Evolutionary conservation across 2,329 filamentous ascomycete genomes (phyloP).

Genomic region (Tetracladium maxilliforme): DNA sequence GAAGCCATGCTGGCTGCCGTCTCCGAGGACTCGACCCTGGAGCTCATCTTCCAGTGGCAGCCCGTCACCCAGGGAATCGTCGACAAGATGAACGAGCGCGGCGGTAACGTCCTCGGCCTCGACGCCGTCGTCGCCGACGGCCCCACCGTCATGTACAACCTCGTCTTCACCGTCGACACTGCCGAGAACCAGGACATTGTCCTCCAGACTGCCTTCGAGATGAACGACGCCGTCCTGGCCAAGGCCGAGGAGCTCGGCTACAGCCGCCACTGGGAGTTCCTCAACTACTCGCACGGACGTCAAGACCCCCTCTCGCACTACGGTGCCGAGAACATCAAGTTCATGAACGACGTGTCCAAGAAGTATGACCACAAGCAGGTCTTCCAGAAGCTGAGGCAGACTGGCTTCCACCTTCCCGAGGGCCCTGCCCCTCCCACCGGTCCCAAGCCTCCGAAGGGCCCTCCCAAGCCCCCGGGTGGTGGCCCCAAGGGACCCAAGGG

Average conservation of each 20-base stretch:
- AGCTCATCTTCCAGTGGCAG: conserved; percentile 11
- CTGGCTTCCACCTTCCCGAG: conserved; percentile 15
- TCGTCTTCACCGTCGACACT: conserved; percentile 5
- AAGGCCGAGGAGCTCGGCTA: conserved; percentile 2
- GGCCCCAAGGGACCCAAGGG: too few species aligned
- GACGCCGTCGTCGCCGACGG: conserved; percentile 16
- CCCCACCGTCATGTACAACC: conserved; percentile 7
- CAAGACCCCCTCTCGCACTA: conserved; percentile 25
- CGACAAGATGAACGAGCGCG: conserved; percentile 10
- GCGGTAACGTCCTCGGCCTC: conserved; percentile 18
- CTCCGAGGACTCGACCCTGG: conserved; percentile 9
- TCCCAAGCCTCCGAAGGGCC: too few species aligned
- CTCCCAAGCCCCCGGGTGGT: too few species aligned
- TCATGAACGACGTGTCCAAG: conserved; percentile 13
- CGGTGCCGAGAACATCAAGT: conserved; percentile 19
- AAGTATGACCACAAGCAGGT: conserved; percentile 22
- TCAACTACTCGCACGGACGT: conserved; percentile 27
- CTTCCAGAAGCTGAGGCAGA: conserved; percentile 17
- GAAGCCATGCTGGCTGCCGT: conserved; percentile 6
- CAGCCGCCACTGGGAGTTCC: conserved; percentile 19
- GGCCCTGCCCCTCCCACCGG: too few species aligned
- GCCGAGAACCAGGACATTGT: conserved; percentile 12
- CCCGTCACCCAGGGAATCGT: conserved; percentile 14
- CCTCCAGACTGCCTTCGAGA: conserved; percentile 9
- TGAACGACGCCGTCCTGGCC: conserved; percentile 3